Percentiles rank a stretch among this genome's conserved stretches.
phyloP scores from a whole-genome alignment of 75 land plant species.

The Pinus taeda region DNA sequence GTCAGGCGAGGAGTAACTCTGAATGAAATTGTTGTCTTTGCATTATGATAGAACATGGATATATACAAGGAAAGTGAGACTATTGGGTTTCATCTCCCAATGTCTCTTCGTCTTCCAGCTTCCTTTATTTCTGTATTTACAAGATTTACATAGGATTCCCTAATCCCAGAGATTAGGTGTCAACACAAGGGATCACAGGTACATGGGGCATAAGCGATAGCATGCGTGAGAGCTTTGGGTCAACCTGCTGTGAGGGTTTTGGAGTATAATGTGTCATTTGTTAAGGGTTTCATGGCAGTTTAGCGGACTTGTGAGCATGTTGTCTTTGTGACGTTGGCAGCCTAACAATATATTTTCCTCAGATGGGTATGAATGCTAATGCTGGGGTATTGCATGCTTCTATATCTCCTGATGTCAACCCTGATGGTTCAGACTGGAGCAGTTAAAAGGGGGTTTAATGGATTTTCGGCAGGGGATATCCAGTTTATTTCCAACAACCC shows the following conservation, averaged over 20 bases:
- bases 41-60: no score
- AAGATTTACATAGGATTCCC: no score
- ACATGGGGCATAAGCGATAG: constrained; percentile 81
- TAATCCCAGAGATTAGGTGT: no score
- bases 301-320: no score
- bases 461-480: not conserved
- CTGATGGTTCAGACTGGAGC: not conserved
- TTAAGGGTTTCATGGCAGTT: constrained; percentile 42
- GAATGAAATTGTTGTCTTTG: no score
- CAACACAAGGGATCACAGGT: constrained; percentile 73
- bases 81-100: no score
- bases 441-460: not conserved
- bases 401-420: not conserved
- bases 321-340: no score
- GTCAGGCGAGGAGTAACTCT: no score
- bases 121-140: no score
- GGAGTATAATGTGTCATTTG: constrained; percentile 88
- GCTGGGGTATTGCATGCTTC: not conserved
- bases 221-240: constrained; percentile 87
- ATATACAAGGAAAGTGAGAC: no score
- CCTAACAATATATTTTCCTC: no score
- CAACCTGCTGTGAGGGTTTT: constrained; percentile 92
- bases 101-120: no score
- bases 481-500: not conserved
- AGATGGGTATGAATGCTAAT: not conserved